Evolutionary conservation across 352 stramenopile species (phyloP).

Genomic region (Phytophthora agathidicida): DNA sequence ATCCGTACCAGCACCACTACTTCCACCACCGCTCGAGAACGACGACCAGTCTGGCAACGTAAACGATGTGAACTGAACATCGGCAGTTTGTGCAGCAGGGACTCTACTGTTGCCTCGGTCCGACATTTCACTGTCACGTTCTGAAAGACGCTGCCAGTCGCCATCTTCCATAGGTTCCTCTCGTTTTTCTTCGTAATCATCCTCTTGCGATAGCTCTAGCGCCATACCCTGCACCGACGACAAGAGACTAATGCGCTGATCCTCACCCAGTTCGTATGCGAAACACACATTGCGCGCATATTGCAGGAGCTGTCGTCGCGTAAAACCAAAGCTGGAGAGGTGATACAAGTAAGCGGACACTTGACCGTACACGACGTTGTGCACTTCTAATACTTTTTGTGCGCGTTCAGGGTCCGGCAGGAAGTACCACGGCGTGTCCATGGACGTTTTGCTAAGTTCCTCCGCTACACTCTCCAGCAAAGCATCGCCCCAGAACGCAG

Average conservation of each 20-base stretch:
- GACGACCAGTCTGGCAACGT: conserved; percentile 68
- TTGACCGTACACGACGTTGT: conserved; percentile 84
- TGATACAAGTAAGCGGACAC: conserved; percentile 79
- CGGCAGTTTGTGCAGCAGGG: conserved; percentile 28
- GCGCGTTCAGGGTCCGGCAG: conserved; percentile 55
- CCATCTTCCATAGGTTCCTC: conserved; percentile 35
- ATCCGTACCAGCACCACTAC: conserved; percentile 18
- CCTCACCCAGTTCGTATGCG: conserved; percentile 80
- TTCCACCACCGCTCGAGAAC: conserved; percentile 33
- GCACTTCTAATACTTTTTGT: conserved; percentile 75
- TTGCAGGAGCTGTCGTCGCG: conserved; percentile 66
- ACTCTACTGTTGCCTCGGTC: conserved; percentile 26
- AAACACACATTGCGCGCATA: conserved; percentile 80
- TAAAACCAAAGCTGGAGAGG: conserved; percentile 74
- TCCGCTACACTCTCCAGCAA: conserved; percentile 77
- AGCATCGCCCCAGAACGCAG: conserved; percentile 77
- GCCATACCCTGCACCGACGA: conserved; percentile 55
- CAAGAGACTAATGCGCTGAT: conserved; percentile 77
- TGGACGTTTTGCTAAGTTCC: conserved; percentile 76
- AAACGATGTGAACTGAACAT: conserved; percentile 71
- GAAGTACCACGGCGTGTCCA: conserved; percentile 74
- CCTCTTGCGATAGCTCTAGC: conserved; percentile 34
- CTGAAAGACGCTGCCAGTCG: conserved; percentile 17
- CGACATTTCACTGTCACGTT: conserved; percentile 30
- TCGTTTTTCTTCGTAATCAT: conserved; percentile 50